Percentiles rank a stretch among this genome's conserved stretches.
Evolutionary conservation across 1,139 yeast species (phyloP).

Genomic region (Zygosaccharomyces pseudobailii): DNA sequence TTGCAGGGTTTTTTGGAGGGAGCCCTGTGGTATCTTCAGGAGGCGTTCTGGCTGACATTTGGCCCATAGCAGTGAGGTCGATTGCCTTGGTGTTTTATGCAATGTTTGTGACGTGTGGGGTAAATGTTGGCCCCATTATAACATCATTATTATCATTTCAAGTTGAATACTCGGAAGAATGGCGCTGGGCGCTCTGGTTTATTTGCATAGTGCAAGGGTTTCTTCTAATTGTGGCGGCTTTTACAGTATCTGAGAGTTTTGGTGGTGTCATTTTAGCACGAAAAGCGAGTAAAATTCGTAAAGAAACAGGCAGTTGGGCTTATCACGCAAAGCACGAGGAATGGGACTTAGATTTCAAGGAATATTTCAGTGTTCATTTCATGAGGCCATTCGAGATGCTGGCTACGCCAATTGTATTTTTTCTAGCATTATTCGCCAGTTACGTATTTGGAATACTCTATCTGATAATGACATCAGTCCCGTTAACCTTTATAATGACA

Average conservation of each 20-base stretch:
- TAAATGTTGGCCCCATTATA: slow-evolving; percentile 50
- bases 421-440: slow-evolving; percentile 41
- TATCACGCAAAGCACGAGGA: slow-evolving; percentile 43
- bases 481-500: slow-evolving; percentile 33
- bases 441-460: slow-evolving; percentile 46
- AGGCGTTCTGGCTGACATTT: slow-evolving; percentile 48
- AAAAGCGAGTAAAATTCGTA: slow-evolving; percentile 37
- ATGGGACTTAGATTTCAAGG: slow-evolving; percentile 37
- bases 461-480: slow-evolving; percentile 38
- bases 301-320: slow-evolving; percentile 32
- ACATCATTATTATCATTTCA: too few relatives aligned
- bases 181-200: slow-evolving; percentile 46
- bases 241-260: slow-evolving; percentile 34
- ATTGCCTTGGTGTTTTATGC: slow-evolving; percentile 40
- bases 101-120: slow-evolving; percentile 47
- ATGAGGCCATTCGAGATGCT: slow-evolving; percentile 44
- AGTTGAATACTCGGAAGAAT: too few relatives aligned
- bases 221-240: slow-evolving; percentile 27
- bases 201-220: slow-evolving; percentile 12
- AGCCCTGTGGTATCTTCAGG: slow-evolving; percentile 55
- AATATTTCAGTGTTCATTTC: slow-evolving; percentile 39
- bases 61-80: slow-evolving; percentile 20
- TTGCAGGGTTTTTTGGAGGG: slow-evolving; percentile 48
- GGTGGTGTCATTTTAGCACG: slow-evolving; percentile 36
- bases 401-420: slow-evolving; percentile 41